A percentile compares a stretch with the other conserved stretches of the same genome.
Conservation (phyloP, 805 yeast genomes). For the Saccharomycopsis fermentans region DNA sequence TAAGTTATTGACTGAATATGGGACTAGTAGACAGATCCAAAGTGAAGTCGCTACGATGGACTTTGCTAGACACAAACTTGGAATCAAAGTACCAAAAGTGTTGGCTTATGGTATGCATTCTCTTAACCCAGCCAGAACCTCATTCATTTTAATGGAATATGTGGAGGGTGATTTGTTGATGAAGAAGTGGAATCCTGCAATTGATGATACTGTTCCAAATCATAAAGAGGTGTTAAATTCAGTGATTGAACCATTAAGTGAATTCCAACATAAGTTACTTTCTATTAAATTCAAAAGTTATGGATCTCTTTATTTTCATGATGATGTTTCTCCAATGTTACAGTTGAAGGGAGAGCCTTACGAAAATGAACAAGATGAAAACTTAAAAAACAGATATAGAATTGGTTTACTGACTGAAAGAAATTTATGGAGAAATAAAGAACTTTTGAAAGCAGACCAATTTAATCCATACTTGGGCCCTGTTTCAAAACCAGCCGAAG, state of each 20-base stretch:
- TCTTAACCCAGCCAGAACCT: constrained; percentile 55
- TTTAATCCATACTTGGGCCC: constrained; percentile 61
- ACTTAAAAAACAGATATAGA: constrained; percentile 62
- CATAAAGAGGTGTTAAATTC: constrained; percentile 40
- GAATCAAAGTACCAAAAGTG: constrained; percentile 64
- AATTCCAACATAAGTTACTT: constrained; percentile 47
- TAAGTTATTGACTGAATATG: constrained; percentile 53
- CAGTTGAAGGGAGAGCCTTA: constrained; percentile 34
- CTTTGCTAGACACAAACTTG: constrained; percentile 55
- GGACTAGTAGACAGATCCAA: constrained; percentile 58
- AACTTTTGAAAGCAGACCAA: constrained; percentile 38
- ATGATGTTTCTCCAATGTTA: constrained; percentile 44
- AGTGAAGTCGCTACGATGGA: constrained; percentile 94
- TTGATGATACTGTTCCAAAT: constrained; percentile 40
- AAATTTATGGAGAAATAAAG: constrained; percentile 62
- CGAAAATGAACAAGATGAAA: constrained; percentile 49
- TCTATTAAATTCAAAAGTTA: constrained; percentile 53
- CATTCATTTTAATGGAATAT: constrained; percentile 74
- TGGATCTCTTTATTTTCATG: constrained; percentile 76
- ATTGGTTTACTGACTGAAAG: constrained; percentile 86
- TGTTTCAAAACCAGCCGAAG: constrained; percentile 56
- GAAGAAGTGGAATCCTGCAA: constrained; percentile 85
- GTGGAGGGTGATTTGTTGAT: constrained; percentile 73
- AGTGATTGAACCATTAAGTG: constrained; percentile 66
- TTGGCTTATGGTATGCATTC: constrained; percentile 51